Evolutionary conservation across 306 rosid genomes (phyloP), one percentile per base, ranked within the genome.

Genomic region (Pyrus betulifolia): DNA sequence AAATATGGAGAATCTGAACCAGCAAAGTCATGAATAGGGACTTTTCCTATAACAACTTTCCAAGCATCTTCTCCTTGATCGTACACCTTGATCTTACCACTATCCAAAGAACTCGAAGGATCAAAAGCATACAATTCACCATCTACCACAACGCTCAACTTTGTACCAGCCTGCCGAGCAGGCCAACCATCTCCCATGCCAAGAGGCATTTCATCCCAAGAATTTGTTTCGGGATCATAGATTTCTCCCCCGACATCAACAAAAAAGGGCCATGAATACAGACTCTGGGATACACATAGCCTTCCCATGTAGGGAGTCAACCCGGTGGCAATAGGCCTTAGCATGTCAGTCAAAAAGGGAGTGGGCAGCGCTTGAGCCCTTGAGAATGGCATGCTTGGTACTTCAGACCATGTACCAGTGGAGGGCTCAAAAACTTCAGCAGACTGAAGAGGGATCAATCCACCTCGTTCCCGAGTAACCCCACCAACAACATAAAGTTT

Each of bases 141-240:
- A 57, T 90, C 95, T 52, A 95, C 93, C 27, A 91, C 91, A 15
- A 95, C 89, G 28, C 98, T 95, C 83, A 89, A 71, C 79, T 95
- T 95, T 30, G 97, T 87, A 67, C 96, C 96, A 3, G 97, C 98
- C 62, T 92, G 98, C 74, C 89, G 81, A 14, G 97, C 95, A 71
- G 97, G 98, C 98, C 98, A 95, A 19, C 96, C 97, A 66, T 95
- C 97, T 35, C 98, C 96, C 98, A 95, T 95, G 57, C 98, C 97
- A 69, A 5, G 33, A 27, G 98, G 97, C 98, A 95, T 95, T 80
- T 92, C 98, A 15, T 80, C 77, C 98, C 98, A 95, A 1, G 89
- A 84, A 80, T 89, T 87, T 67, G 90, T 86, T 68, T 89, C 90
- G 12, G 98, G 98, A 77, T 95, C 96, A 82, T 88, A 95, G 71